A percentile compares a stretch with the other conserved stretches of the same genome.
Conservation (phyloP, 345 rosid genomes). For the Lepidium didymum region DNA sequence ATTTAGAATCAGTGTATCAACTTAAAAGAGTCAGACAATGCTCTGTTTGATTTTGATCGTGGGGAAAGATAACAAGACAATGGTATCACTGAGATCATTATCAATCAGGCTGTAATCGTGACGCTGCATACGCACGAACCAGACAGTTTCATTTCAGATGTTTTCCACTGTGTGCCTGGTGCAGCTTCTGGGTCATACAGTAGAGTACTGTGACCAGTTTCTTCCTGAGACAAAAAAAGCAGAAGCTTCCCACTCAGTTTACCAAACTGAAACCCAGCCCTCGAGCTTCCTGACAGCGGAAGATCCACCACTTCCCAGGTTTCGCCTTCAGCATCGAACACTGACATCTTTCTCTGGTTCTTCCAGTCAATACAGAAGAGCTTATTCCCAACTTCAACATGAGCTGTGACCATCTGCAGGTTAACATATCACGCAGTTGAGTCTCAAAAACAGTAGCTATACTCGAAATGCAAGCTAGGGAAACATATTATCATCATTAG, state of each 20-base stretch:
- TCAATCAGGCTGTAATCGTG: slow-evolving; percentile 57
- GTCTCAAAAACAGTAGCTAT: background rate
- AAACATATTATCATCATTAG: background rate
- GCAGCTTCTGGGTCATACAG: slow-evolving; percentile 68
- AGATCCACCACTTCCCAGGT: slow-evolving; percentile 75
- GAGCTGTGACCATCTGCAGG: slow-evolving; percentile 75
- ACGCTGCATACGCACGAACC: slow-evolving; percentile 68
- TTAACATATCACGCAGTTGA: background rate
- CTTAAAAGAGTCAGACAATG: background rate
- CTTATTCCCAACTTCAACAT: slow-evolving; percentile 65
- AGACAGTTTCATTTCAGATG: slow-evolving; percentile 57
- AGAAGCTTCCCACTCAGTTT: slow-evolving; percentile 66
- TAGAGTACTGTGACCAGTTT: slow-evolving; percentile 44
- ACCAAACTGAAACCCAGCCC: slow-evolving; percentile 65
- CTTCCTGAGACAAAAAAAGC: slow-evolving; percentile 53
- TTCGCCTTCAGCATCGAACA: slow-evolving; percentile 52
- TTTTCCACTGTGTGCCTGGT: slow-evolving; percentile 70
- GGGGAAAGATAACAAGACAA: background rate
- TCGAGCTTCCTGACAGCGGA: slow-evolving; percentile 68
- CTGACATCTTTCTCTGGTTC: slow-evolving; percentile 67
- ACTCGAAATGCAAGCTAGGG: background rate
- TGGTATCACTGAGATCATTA: background rate
- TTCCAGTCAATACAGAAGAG: slow-evolving; percentile 93
- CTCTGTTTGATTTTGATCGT: slow-evolving; percentile 5
- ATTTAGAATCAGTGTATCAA: background rate